Conservation (phyloP, 257 asterid genomes). For the Solanum arcanum region DNA sequence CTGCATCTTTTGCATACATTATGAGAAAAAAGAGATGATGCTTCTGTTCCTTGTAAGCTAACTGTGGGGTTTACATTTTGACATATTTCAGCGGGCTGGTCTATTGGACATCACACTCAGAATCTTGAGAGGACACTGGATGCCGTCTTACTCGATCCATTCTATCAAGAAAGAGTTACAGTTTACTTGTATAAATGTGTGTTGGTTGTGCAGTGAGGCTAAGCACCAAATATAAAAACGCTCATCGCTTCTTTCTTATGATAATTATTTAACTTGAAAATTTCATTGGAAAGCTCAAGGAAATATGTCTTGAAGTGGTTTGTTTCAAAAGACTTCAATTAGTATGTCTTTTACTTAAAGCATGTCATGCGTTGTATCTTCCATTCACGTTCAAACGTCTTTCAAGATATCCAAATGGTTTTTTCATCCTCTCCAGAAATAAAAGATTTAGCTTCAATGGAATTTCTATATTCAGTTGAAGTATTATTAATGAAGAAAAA, state of each 20-base stretch:
- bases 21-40: not conserved
- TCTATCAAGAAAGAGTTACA: not conserved
- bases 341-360: not conserved
- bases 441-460: no score
- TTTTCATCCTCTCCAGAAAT: not conserved
- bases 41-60: not conserved
- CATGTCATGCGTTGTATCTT: not conserved
- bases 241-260: not conserved
- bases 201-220: not conserved
- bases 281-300: not conserved
- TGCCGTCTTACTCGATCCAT: not conserved
- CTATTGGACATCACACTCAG: constrained; percentile 40
- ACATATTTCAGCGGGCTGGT: constrained; percentile 35
- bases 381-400: not conserved
- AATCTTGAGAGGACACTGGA: constrained; percentile 2
- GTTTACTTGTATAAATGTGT: not conserved
- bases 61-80: not conserved
- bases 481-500: no score
- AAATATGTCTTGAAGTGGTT: not conserved
- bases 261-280: not conserved
- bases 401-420: not conserved
- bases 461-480: no score
- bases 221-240: not conserved
- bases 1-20: not conserved
- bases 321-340: not conserved